phyloP scores from a whole-genome alignment of 768 basidiomycete species.

The Paxillus involutus region DNA sequence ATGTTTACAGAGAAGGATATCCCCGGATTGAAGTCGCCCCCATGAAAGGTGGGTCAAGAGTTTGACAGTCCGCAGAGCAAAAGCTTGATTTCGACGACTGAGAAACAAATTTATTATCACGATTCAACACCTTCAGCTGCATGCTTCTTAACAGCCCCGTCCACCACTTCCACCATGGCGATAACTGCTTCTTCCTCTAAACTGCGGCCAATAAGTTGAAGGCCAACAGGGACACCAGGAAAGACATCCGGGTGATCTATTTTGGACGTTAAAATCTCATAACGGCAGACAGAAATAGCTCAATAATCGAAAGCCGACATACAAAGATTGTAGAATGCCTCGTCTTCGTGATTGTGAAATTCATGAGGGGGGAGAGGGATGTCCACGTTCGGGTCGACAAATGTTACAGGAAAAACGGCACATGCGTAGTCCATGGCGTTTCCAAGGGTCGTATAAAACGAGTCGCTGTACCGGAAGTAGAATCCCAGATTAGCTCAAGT shows the following conservation, averaged over 20 bases:
- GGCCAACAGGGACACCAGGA: slow-evolving; percentile 42
- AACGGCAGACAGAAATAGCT: neutral
- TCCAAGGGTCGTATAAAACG: slow-evolving; percentile 46
- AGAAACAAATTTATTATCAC: neutral
- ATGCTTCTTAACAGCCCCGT: slow-evolving; percentile 33
- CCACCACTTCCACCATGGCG: slow-evolving; percentile 45
- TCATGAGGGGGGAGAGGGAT: slow-evolving; percentile 31
- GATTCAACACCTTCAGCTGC: neutral
- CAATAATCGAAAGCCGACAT: slow-evolving; percentile 14
- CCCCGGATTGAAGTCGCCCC: too few relatives aligned
- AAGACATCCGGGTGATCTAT: slow-evolving; percentile 47
- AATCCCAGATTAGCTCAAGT: slow-evolving; percentile 9
- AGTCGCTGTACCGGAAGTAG: slow-evolving; percentile 28
- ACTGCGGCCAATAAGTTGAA: slow-evolving; percentile 49
- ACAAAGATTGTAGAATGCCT: slow-evolving; percentile 46
- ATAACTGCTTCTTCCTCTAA: slow-evolving; percentile 56
- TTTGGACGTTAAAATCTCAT: neutral
- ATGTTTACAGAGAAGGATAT: too few relatives aligned
- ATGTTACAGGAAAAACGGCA: slow-evolving; percentile 47
- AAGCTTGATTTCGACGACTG: too few relatives aligned
- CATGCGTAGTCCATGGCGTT: slow-evolving; percentile 49
- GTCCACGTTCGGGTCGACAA: slow-evolving; percentile 44
- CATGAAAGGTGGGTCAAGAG: too few relatives aligned
- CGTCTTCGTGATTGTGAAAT: slow-evolving; percentile 44
- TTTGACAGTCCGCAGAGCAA: neutral